Base-by-base conservation (phyloP, 495 filamentous ascomycete species). In the Penicillium dipodomyicola region DNA sequence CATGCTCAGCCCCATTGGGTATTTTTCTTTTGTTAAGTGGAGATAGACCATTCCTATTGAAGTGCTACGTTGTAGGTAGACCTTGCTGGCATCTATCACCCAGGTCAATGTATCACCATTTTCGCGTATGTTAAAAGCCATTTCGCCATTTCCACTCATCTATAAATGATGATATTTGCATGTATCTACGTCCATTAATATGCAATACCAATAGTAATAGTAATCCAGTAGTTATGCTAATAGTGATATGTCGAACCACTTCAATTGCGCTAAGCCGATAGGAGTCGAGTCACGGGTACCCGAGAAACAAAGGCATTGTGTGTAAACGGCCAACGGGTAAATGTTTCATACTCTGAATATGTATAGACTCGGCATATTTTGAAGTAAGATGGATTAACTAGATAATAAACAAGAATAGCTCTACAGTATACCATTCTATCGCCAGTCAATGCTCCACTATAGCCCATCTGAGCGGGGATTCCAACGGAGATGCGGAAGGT, bases 401-500 rank as follows among this genome's bases (percentile, higher is more conserved):
- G 33, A 37, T 37, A 37, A 17, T 9, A 17, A 39, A 6, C 15
- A 39, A 39, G 4, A 11, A 32, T 39, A 17, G 15, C 15, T n/a
- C 11, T n/a, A 15, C 12, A 46, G 23, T 27, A 29, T 46, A 33
- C 12, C 30, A 33, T 33, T 32, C 30, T 1, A n/a, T 23, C 3
- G 2, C 2, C 22, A 29, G 44, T n/a, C 27, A 33, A 27, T 52
- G 23, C 33, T 52, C 22, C 49, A 29, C 32, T 17, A n/a, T 50
- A 32, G 17, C 48, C 44, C 2, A 30, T 52, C 43, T 58, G 54
- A 59, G 62, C 59, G 59, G 54, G 22, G 22, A 51, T 32, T 43
- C 51, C 59, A 41, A 52, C 62, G 62, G 59, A 60, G 59, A 46
- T 35, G 39, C 46, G 59, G 57, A 60, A 56, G 51, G 62, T 67